Base-by-base conservation (phyloP, 805 yeast genomes). In the Barnettozyma vustinii region DNA sequence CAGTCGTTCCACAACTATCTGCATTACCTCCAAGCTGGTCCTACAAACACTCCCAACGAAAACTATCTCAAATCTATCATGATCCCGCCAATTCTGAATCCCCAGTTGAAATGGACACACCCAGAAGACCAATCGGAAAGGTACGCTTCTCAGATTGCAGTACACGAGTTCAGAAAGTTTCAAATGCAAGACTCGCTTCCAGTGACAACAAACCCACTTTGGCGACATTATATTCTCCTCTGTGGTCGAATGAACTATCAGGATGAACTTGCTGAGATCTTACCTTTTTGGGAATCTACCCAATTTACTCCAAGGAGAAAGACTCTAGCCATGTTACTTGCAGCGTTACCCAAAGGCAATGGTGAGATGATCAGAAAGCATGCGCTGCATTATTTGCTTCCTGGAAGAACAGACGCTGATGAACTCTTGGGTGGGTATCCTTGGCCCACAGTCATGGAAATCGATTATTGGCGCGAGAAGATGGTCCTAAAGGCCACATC, bases 141-240 rank as follows among this genome's bases (percentile, higher is more conserved):
- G 37, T 75, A 66, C 46, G 86, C 90, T 0, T 69, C 83, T 1
- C 87, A 83, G 55, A 69, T 80, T 23, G 81, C 86, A 0, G 70
- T 81, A 2, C 73, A 69, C 36, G 87, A 83, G 59, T 77, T 83
- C 62, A 73, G 77, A 49, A 52, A 52, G 25, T 61, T 64, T 55
- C 69, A 72, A 1, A 65, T 75, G 37, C 72, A 25, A 19, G 26
- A 27, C 3, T 9, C 64, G n/a, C n/a, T 20, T 13, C 4, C 20
- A 4, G n/a, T 4, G 16, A 13, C 20, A 39, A 56, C 56, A 30
- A 72, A 73, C 40, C 60, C 61, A 20, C 61, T 83, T 27, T 75
- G 88, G 74, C 68, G 67, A 19, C 56, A 63, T n/a, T 84, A 84
- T 54, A 76, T 84, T 18, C 58, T 67, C 13, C 64, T 81, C 52